Base-by-base conservation (phyloP, 164 flowering plant species). In the Taxillus chinensis region DNA sequence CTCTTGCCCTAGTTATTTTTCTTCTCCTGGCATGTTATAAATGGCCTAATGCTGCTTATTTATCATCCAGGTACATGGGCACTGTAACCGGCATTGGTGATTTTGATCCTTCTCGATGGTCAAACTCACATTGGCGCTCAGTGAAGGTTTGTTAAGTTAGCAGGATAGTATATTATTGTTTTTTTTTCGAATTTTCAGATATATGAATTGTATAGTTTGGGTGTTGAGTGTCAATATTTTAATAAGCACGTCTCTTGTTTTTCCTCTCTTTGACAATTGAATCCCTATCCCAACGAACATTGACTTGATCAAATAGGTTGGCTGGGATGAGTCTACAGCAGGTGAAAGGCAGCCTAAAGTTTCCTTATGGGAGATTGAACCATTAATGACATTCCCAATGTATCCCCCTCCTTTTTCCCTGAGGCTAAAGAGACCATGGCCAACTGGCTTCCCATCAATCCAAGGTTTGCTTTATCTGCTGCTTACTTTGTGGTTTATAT, bases 71-170 rank as follows among this genome's bases (percentile, higher is more conserved):
- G 73, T 86, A 90, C 73, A 90, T 90, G 96, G 96, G 96, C 41
- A 90, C 96, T 5, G 87, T 90, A 64, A 90, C 96, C 58, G 93
- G 95, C 59, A 87, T 85, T 50, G 75, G 86, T 62, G 95, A 86
- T 71, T 62, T 86, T 46, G 95, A 90, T 75, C 75, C 87, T 67
- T 83, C 78, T 74, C 86, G 92, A 27, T 90, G 96, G 96, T 79
- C 91, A 38, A 87, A 90, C 67, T 90, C 95, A 64, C 89, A 86
- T 59, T 90, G 96, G 96, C 83, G 96, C 17, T 90, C 96, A 16
- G 91, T 89, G 43, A 89, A 89, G 96, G 96, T 89, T 61, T 59
- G 38, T 48, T 11, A 27, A 48, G 16, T 55, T 40, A 4, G 41
- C 53, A 60, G 16, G 55, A 13, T 14, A 7, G 17, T 52, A 17